Base-by-base conservation (phyloP, 768 basidiomycete species). In the Lactarius pseudohatsudake region DNA sequence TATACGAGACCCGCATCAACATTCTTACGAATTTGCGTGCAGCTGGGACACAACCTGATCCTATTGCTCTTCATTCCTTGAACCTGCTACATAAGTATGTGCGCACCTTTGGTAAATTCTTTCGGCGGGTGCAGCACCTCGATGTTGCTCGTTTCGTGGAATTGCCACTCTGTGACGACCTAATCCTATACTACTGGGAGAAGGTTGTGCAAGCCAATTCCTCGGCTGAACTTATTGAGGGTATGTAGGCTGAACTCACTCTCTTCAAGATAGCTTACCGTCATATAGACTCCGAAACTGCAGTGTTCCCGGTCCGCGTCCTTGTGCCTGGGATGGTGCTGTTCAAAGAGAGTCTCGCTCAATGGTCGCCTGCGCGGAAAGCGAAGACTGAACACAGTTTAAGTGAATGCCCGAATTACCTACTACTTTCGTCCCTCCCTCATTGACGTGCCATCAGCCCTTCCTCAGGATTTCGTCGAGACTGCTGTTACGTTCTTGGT, bases 271-370 rank as follows among this genome's bases (percentile, higher is more conserved):
- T 62, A 40, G 56, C 64, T 41, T 20, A 57, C 40, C 34, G 26
- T 61, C 22, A 18, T 65, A 8, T 32, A 93, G 91, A 94, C 74
- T 84, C 86, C 0, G 74, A 79, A 36, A 76, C 80, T 54, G 89
- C 86, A 2, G 75, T 87, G 2, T 93, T 87, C 73, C 92, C 93
- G n/a, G 80, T 90, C 28, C 85, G 88, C 13, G 86, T 91, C 72
- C 79, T 94, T 64, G 90, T 94, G 0, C 92, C 93, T 72, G 90
- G 88, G 3, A 88, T 94, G 86, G 88, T 90, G 7, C 77, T 94
- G 10, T 94, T 94, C 78, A 92, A 90, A 71, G 92, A 93, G 65
- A 90, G 85, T 69, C 81, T 94, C 28, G 81, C 86, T 10, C 89
- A 87, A 72, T 94, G 92, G 91, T 82, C 88, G 0, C 86, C 88